These are phyloP conservation scores for Cladosporium colombiae DNA, from an alignment of 2,329 filamentous ascomycete genomes.

Conservation along the genomic window DNA sequence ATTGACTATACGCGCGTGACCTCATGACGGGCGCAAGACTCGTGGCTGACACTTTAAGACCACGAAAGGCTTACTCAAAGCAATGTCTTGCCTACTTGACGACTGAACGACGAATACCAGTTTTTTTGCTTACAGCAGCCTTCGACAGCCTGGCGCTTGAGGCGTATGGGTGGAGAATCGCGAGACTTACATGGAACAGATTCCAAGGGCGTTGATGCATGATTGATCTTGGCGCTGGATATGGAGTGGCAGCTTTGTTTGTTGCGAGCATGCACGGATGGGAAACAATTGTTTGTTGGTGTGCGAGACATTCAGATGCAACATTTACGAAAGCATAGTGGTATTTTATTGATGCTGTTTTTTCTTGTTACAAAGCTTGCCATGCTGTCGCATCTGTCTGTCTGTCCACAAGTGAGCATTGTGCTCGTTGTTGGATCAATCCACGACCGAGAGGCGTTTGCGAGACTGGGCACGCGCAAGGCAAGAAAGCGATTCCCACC, in stretches of 20 bases:
- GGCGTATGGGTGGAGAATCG: slow-evolving; percentile 22
- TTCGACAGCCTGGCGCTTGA: slow-evolving; percentile 32
- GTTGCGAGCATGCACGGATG: background rate
- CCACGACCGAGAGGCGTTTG: too few relatives aligned
- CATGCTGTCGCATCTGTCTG: background rate
- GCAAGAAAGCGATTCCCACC: too few relatives aligned
- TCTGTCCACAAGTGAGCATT: too few relatives aligned
- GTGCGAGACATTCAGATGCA: background rate
- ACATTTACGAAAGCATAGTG: slow-evolving; percentile 2
- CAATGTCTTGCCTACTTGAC: slow-evolving; percentile 20
- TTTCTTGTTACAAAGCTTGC: background rate
- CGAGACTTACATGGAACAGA: background rate
- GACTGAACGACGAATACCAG: slow-evolving; percentile 29
- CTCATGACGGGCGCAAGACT: background rate
- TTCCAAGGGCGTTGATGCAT: background rate
- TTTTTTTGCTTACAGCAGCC: slow-evolving; percentile 13
- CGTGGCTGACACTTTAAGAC: background rate
- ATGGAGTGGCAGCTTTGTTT: background rate
- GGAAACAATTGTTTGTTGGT: background rate
- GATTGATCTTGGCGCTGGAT: background rate
- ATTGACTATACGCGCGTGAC: background rate
- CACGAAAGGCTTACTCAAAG: background rate
- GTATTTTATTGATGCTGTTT: background rate
- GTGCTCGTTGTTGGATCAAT: too few relatives aligned
- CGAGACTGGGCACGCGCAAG: too few relatives aligned